Evolutionary conservation across 768 basidiomycete genomes (phyloP), one percentile per base, ranked within the genome.

Genomic region (Suillus bovinus): DNA sequence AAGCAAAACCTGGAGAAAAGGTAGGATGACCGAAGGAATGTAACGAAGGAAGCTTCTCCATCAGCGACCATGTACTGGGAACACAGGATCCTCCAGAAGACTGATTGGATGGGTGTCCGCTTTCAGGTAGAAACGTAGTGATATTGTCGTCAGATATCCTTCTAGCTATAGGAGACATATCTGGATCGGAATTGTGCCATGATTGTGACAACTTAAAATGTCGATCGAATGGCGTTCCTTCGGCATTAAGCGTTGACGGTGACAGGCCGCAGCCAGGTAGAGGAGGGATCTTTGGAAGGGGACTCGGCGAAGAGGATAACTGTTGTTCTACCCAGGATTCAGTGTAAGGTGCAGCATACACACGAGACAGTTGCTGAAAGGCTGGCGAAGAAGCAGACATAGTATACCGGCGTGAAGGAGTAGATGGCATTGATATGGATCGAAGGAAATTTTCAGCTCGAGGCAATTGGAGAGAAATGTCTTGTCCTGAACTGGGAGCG

Each of bases 141-240:
- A 42, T 36, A 38, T 50, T 54, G 5, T 31, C 57, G 4, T 44
- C 27, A 20, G 64, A 39, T 14, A 54, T 50, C 41, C 39, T 62
- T 58, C 73, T 62, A 14, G 57, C 29, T 33, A 74, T 64, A 4
- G 73, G 73, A 31, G 73, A 74, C 5, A 69, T 49, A 8, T 68
- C 70, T 7, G 60, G 59, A 24, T 64, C 56, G 54, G 39, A 29
- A 42, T 17, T 50, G 60, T 36, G 64, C 71, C 67, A 74, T 41
- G 61, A 66, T 22, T 50, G 66, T 49, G 68, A 50, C 24, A 67
- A 64, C 47, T 70, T 54, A 46, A 76, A 74, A 41, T 73, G 73
- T 36, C 66, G 67, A 34, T 73, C 73, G 17, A 74, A 74, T 9
- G 73, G 71, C 1, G 73, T 70, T 31, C 66, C 68, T 63, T 59